phyloP scores from a whole-genome alignment of 2,329 filamentous ascomycete genomes.

The Arthrobotrys pseudoclavata region DNA sequence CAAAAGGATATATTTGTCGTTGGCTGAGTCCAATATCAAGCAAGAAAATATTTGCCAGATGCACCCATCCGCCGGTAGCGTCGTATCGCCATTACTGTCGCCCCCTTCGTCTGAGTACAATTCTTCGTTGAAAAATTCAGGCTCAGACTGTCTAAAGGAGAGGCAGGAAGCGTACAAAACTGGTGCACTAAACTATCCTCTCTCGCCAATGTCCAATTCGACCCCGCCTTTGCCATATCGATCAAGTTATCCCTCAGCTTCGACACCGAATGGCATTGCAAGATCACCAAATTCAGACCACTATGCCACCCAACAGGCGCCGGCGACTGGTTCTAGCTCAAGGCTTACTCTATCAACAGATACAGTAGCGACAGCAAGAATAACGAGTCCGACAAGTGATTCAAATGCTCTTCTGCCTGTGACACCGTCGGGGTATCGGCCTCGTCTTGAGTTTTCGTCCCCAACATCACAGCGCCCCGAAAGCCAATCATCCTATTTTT shows the following conservation, averaged over 20 bases:
- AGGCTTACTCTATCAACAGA: conserved; percentile 53
- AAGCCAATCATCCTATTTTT: conserved; percentile 62
- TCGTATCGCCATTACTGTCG: conserved; percentile 60
- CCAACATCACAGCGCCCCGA: conserved; percentile 60
- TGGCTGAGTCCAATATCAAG: conserved; percentile 59
- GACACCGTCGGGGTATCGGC: conserved; percentile 51
- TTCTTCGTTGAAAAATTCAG: conserved; percentile 55
- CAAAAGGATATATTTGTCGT: conserved; percentile 53
- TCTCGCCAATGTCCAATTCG: conserved; percentile 81
- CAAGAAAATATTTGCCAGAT: conserved; percentile 56
- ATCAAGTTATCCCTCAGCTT: conserved; percentile 61
- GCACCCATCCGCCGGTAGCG: conserved; percentile 58
- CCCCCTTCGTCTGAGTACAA: conserved; percentile 59
- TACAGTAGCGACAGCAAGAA: conserved; percentile 57
- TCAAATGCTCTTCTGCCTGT: conserved; percentile 40
- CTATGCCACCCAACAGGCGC: conserved; percentile 34
- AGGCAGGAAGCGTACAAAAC: conserved; percentile 57
- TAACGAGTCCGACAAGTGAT: conserved; percentile 52
- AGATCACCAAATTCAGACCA: conserved; percentile 60
- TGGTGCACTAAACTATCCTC: conserved; percentile 70
- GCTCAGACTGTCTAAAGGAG: conserved; percentile 54
- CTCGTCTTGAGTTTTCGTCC: conserved; percentile 55
- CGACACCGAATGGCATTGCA: conserved; percentile 58
- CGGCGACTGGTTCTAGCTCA: conserved; percentile 28
- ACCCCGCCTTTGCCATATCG: conserved; percentile 67